These are phyloP conservation scores for Pseudotsuga menziesii DNA, from an alignment of 75 land plant species.

Conservation along the genomic window DNA sequence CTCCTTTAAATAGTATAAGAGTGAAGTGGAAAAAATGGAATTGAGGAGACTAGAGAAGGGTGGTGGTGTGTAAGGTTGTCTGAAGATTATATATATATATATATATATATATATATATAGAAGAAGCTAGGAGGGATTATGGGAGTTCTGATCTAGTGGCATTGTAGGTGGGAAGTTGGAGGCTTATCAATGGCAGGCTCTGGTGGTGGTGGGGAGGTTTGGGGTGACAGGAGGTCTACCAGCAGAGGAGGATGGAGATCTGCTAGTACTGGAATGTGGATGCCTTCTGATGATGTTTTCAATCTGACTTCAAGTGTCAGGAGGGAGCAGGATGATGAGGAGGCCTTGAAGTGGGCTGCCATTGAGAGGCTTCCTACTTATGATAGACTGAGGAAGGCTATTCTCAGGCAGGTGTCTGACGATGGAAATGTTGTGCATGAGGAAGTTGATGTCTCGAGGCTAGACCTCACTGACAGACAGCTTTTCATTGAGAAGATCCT, in stretches of 20 bases:
- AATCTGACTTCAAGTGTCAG: background rate
- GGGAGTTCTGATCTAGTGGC: too few relatives aligned
- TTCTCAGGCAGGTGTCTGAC: background rate
- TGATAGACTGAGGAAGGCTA: constrained; percentile 20
- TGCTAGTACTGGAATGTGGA: constrained; percentile 7
- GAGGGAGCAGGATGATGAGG: constrained; percentile 24
- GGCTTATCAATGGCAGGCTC: background rate
- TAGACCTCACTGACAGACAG: constrained; percentile 42
- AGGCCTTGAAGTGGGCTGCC: constrained; percentile 28
- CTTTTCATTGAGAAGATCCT: constrained; percentile 49
- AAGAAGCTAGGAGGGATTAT: too few relatives aligned
- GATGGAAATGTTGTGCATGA: constrained; percentile 24
- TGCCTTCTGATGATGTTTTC: constrained; percentile 1
- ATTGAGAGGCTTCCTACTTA: constrained; percentile 24
- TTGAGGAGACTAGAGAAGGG: too few relatives aligned
- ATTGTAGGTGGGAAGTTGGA: too few relatives aligned
- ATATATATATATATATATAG: too few relatives aligned
- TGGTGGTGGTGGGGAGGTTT: background rate
- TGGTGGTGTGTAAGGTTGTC: too few relatives aligned
- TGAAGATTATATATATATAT: too few relatives aligned
- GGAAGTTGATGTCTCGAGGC: constrained; percentile 51
- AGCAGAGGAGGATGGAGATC: constrained; percentile 11
- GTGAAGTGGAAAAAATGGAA: too few relatives aligned
- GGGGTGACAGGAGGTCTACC: constrained; percentile 7
- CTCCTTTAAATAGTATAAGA: too few relatives aligned